Conservation (phyloP, 176 grass and related monocot species). For the Alopecurus myosuroides region DNA sequence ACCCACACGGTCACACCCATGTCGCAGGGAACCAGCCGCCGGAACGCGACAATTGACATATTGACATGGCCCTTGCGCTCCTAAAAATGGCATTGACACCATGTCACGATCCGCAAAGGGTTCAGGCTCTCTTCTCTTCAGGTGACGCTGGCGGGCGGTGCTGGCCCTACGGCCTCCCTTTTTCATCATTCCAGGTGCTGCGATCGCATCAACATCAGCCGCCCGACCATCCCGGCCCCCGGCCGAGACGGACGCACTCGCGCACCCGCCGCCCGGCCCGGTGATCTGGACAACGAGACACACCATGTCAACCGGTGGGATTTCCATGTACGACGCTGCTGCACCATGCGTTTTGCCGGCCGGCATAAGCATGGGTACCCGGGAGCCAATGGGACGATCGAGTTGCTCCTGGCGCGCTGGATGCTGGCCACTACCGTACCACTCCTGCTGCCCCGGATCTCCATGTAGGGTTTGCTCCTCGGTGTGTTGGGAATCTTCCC, state of each 20-base stretch:
- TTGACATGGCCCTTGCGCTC: not conserved
- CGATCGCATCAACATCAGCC: not conserved
- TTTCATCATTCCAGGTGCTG: conserved; percentile 10
- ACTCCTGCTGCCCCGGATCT: not conserved
- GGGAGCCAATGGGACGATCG: not conserved
- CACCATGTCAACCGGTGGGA: not conserved
- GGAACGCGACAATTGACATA: not conserved
- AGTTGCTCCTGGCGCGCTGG: not conserved
- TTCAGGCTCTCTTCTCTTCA: not conserved
- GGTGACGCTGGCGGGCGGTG: not conserved
- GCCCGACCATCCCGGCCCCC: not conserved
- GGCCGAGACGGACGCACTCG: not conserved
- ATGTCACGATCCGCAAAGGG: not conserved
- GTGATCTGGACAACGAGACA: not conserved
- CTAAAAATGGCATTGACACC: not conserved
- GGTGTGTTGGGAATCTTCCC: not conserved
- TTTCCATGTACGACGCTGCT: not conserved
- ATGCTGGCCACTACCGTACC: not conserved
- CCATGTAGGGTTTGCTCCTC: not conserved
- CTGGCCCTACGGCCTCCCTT: not conserved
- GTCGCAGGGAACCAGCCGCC: not conserved
- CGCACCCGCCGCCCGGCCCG: not conserved
- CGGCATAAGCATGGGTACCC: not conserved
- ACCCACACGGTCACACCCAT: not conserved
- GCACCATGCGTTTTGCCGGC: not conserved